Evolutionary conservation across 2,329 filamentous ascomycete species (phyloP).

Genomic region (Fusarium subtropicale): DNA sequence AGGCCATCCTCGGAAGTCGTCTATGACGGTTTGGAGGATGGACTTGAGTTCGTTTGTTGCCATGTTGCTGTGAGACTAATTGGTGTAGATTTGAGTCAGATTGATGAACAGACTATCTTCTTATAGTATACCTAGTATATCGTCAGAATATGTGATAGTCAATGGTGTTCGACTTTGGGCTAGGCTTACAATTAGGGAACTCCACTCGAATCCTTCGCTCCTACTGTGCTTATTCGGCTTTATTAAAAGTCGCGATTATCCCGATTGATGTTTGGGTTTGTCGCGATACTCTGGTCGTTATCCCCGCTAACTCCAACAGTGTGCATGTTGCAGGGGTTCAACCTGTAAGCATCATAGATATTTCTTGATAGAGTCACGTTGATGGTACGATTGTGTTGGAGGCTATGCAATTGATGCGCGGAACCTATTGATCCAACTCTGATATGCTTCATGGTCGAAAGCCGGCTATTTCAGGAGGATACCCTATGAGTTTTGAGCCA

Average conservation of each 20-base stretch:
- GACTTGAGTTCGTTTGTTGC: conserved; percentile 10
- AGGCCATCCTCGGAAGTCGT: conserved; percentile 32
- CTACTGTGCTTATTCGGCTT: not conserved
- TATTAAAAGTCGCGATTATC: not conserved
- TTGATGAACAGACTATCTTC: not conserved
- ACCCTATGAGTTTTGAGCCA: not conserved
- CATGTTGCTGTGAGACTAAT: conserved; percentile 3
- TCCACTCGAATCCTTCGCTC: not conserved
- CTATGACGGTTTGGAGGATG: conserved; percentile 13
- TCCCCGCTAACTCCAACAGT: conserved; percentile 16
- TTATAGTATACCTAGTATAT: not conserved
- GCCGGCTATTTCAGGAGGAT: not conserved
- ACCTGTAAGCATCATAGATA: conserved; percentile 18
- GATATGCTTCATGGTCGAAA: not conserved
- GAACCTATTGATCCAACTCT: fast-evolving
- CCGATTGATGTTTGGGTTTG: not conserved
- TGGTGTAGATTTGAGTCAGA: fast-evolving
- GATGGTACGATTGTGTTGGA: not conserved
- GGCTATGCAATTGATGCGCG: not conserved
- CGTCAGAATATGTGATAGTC: not conserved
- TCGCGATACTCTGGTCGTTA: not conserved
- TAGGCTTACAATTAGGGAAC: not conserved
- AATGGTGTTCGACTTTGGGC: fast-evolving
- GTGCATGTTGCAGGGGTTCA: not conserved
- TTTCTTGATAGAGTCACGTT: not conserved